Percentiles rank a stretch among this genome's conserved stretches.
Conservation (phyloP, 495 filamentous ascomycete genomes). For the Trichoderma erinaceum region DNA sequence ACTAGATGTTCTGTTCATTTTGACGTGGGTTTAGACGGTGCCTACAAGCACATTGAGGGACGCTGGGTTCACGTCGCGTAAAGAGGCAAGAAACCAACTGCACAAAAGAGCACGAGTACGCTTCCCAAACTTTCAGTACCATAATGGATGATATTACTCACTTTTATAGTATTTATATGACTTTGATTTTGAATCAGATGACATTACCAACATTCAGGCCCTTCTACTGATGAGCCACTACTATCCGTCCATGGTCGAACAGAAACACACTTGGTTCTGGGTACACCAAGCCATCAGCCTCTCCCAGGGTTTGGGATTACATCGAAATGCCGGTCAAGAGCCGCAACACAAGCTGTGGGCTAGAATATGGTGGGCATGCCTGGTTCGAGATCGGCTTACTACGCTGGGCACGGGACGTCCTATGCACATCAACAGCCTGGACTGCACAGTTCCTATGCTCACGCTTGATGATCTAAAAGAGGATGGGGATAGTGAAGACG, state of each 20-base stretch:
- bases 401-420: constrained; percentile 15
- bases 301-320: not conserved
- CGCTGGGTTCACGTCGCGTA: constrained; percentile 9
- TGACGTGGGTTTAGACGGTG: not conserved
- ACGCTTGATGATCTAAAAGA: constrained; percentile 15
- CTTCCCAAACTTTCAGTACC: not conserved
- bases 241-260: constrained; percentile 16
- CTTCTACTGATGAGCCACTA: constrained; percentile 14
- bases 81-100: not conserved
- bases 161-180: constrained; percentile 10
- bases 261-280: constrained; percentile 16
- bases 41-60: not conserved
- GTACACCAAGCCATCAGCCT: constrained; percentile 16
- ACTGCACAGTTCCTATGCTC: constrained; percentile 15
- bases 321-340: constrained; percentile 7
- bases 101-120: constrained; percentile 14
- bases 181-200: constrained; percentile 14
- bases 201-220: constrained; percentile 14
- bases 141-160: not conserved
- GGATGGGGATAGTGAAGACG: constrained; percentile 14
- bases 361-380: constrained; percentile 16
- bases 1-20: not conserved
- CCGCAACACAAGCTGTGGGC: constrained; percentile 14
- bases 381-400: constrained; percentile 14
- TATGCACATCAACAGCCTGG: constrained; percentile 17